A percentile compares a stretch with the other conserved stretches of the same genome.
Conservation (phyloP, 306 rosid species). For the Vicia sativa region DNA sequence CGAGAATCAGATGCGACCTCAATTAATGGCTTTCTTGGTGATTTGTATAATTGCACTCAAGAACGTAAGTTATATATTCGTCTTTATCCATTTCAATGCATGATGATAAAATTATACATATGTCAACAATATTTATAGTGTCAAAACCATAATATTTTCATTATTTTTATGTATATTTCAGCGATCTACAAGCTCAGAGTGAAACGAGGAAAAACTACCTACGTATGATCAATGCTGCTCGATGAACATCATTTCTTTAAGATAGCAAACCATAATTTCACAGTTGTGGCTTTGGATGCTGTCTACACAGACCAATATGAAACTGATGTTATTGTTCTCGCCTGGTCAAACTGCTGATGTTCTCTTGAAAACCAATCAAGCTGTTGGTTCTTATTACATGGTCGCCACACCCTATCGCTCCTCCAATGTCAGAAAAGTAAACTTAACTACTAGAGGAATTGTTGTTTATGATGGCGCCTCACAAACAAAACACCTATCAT, state of each 20-base stretch:
- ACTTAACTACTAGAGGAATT: constrained; percentile 49
- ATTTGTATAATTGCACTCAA: constrained; percentile 55
- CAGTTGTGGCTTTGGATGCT: constrained; percentile 67
- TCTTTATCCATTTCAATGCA: not conserved
- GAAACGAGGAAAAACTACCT: constrained; percentile 57
- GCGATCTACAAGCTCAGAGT: constrained; percentile 43
- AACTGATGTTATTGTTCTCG: constrained; percentile 52
- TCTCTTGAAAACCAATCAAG: constrained; percentile 49
- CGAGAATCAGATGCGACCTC: constrained; percentile 53
- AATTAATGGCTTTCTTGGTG: constrained; percentile 70
- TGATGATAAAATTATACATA: too few species aligned
- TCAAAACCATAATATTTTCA: too few species aligned
- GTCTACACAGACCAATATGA: constrained; percentile 50
- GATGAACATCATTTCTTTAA: constrained; percentile 64
- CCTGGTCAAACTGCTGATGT: constrained; percentile 74
- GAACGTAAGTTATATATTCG: constrained; percentile 37
- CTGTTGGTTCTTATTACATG: constrained; percentile 62
- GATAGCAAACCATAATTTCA: constrained; percentile 65
- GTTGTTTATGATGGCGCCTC: constrained; percentile 42
- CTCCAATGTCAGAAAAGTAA: not conserved
- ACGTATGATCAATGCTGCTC: constrained; percentile 67
- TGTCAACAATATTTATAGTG: too few species aligned
- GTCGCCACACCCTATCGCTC: constrained; percentile 35
- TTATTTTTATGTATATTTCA: not conserved
- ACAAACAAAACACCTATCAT: constrained; percentile 34